Percentiles rank a stretch among this genome's conserved stretches.
phyloP scores from a whole-genome alignment of 331 rosid genomes.

The Saraca asoca region DNA sequence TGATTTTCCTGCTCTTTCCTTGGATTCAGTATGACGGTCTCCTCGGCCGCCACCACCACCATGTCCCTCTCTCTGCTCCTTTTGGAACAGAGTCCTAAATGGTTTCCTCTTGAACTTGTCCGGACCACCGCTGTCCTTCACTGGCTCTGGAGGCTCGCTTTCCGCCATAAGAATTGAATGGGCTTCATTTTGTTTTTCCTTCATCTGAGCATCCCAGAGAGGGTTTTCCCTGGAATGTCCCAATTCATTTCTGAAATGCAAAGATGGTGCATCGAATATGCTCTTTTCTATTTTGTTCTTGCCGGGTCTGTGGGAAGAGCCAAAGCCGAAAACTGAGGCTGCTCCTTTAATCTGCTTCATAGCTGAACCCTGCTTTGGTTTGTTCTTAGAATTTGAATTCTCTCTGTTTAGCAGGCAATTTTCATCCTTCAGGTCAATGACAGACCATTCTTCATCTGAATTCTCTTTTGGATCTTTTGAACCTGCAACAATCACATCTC shows the following conservation, averaged over 20 bases:
- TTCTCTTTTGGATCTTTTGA: conserved; percentile 47
- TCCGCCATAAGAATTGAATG: conserved; percentile 46
- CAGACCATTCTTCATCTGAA: conserved; percentile 82
- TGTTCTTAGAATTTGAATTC: conserved; percentile 53
- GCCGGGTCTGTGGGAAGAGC: conserved; percentile 50
- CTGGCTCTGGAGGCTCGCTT: conserved; percentile 37
- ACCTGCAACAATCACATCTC: conserved; percentile 58
- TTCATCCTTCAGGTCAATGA: conserved; percentile 83
- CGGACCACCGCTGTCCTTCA: conserved; percentile 32
- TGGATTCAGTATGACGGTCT: conserved; percentile 28
- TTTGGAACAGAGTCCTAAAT: conserved; percentile 69
- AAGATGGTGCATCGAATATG: conserved; percentile 53
- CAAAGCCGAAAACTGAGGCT: conserved; percentile 68
- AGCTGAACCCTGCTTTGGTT: conserved; percentile 47
- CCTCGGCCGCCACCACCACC: conserved; percentile 38
- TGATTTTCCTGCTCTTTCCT: conserved; percentile 49
- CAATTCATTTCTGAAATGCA: conserved; percentile 29
- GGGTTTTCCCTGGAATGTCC: conserved; percentile 41
- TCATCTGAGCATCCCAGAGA: conserved; percentile 32
- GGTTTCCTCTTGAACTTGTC: conserved; percentile 73
- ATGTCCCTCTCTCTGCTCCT: conserved; percentile 52
- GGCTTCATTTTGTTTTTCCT: conserved; percentile 25
- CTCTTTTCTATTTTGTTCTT: conserved; percentile 62
- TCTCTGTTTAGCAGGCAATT: conserved; percentile 49
- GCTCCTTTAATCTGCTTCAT: conserved; percentile 80